Base-by-base conservation (phyloP, 1,284 basidiomycete genomes). In the Cerrena zonata region DNA sequence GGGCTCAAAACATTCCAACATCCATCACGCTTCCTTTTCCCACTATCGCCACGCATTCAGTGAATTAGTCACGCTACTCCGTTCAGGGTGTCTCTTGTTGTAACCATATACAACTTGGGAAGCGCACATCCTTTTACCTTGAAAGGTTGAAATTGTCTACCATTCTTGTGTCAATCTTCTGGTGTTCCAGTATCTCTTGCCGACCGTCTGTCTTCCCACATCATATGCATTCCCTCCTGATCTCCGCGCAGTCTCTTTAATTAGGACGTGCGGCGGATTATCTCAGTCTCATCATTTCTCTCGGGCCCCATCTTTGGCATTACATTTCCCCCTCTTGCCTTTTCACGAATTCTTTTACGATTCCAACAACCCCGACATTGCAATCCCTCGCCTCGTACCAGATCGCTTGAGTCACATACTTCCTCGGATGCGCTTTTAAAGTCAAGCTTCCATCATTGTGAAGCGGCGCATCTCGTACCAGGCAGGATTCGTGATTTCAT, bases 301-400 rank as follows among this genome's bases (percentile, higher is more conserved):
- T 34, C 30, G 7, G 30, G 30, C 30, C 30, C 15, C 48, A 30
- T 52, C 54, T 38, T 46, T 30, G 21, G 27, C 25, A 27, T 36
- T 19, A 7, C 41, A 23, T 50, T 45, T 26, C 41, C 41, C 46
- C 34, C 49, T 22, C 47, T 45, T 50, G 40, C 15, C 42, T n/a
- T n/a, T 47, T 43, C 40, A 34, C 43, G 30, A n/a, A 34, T 34
- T 26, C n/a, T 15, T 36, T 23, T 41, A 24, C 47, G 38, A 30
- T 21, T 43, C 38, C 25, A 19, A 41, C 23, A 23, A 10, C 22
- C 23, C 38, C 24, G 25, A 25, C n/a, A 21, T 34, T 15, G 7
- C 47, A 34, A 26, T 30, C 18, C 27, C 45, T 23, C 25, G 30
- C 43, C n/a, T 27, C 23, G n/a, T 21, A 47, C 24, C 7, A 34